These are phyloP conservation scores for Glutinoglossum americanum DNA, from an alignment of 495 filamentous ascomycete species.

Conservation along the genomic window DNA sequence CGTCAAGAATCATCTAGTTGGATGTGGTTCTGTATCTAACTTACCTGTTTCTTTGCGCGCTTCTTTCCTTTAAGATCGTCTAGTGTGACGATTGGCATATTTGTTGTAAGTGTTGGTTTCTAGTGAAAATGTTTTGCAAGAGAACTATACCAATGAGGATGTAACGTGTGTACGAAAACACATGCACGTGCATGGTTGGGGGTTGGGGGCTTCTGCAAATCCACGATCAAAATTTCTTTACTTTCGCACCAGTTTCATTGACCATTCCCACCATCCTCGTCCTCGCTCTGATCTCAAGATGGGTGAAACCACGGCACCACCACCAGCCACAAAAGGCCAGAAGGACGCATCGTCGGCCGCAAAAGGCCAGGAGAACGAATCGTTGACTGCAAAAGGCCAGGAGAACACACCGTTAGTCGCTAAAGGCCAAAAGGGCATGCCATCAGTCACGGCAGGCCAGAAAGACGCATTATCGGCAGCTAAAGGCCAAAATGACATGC, in stretches of 20 bases:
- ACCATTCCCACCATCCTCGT: background rate
- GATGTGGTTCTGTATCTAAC: background rate
- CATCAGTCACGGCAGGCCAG: too few species aligned
- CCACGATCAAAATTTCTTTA: too few species aligned
- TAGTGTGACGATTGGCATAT: background rate
- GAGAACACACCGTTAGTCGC: too few species aligned
- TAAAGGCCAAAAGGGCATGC: too few species aligned
- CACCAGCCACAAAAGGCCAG: too few species aligned
- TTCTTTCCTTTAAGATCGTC: background rate
- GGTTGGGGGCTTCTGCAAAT: background rate
- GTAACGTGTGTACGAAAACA: background rate
- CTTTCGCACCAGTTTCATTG: too few species aligned
- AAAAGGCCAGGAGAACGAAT: too few species aligned
- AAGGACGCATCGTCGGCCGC: too few species aligned
- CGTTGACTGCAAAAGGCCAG: too few species aligned
- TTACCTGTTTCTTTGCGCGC: background rate
- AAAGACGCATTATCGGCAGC: too few species aligned
- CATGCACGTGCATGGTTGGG: background rate
- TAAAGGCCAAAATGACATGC: too few species aligned
- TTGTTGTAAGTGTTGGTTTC: background rate
- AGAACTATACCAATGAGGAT: background rate
- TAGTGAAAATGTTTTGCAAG: background rate
- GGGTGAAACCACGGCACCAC: background rate
- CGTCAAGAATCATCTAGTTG: background rate
- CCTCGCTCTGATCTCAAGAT: background rate